Evolutionary conservation across 2,329 filamentous ascomycete genomes (phyloP).

Genomic region (Ramichloridium luteum): DNA sequence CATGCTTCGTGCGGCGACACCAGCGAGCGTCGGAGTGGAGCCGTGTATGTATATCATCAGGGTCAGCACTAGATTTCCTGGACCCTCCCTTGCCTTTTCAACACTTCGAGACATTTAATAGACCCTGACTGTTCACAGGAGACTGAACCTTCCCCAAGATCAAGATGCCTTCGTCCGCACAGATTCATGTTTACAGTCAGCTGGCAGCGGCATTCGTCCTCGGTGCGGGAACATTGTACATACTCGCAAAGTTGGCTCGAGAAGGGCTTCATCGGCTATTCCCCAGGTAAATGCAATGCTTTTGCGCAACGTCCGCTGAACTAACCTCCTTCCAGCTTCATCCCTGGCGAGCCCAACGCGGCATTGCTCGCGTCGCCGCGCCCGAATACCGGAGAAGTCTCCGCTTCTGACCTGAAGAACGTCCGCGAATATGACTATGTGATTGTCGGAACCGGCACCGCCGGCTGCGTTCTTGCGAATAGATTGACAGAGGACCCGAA

Average conservation of each 20-base stretch:
- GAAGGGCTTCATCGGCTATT: slow-evolving; percentile 5
- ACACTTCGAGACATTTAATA: no score
- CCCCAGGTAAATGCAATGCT: slow-evolving; percentile 3
- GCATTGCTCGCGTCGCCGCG: slow-evolving; percentile 8
- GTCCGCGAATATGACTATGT: slow-evolving; percentile 19
- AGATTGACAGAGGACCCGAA: slow-evolving; percentile 19
- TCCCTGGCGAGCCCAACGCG: slow-evolving; percentile 11
- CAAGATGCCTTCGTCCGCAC: not conserved
- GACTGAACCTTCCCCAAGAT: no score
- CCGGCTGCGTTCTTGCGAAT: slow-evolving; percentile 21
- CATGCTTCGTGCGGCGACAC: no score
- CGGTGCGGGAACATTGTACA: slow-evolving; percentile 3
- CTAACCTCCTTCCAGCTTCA: slow-evolving; percentile 3
- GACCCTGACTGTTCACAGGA: no score
- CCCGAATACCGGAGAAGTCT: slow-evolving; percentile 4
- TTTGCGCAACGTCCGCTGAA: not conserved
- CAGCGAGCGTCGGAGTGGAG: no score
- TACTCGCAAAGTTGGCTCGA: slow-evolving; percentile 4
- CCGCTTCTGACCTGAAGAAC: slow-evolving; percentile 6
- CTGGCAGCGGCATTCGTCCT: slow-evolving; percentile 3
- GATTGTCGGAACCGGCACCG: slow-evolving; percentile 20
- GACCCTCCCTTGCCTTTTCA: no score
- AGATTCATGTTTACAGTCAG: slow-evolving; percentile 3
- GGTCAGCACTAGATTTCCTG: no score
- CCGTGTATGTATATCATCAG: no score